Conservation (phyloP, 352 stramenopile species). For the Pythium pectinolyticum region DNA sequence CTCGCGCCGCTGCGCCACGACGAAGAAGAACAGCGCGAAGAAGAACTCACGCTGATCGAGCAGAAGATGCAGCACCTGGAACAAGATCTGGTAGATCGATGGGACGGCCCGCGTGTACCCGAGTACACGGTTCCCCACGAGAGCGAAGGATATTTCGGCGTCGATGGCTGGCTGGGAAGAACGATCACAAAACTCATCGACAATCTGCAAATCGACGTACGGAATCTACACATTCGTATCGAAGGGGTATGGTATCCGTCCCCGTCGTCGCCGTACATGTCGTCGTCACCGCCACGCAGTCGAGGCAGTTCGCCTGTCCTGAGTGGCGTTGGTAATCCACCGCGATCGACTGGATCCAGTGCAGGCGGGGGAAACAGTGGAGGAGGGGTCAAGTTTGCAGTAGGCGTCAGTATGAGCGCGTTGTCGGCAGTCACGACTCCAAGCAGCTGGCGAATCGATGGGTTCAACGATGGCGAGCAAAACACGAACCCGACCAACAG, state of each 20-base stretch:
- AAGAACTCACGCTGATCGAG: conserved; percentile 55
- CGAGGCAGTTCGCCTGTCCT: conserved; percentile 24
- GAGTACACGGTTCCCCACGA: conserved; percentile 69
- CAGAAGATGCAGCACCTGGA: conserved; percentile 73
- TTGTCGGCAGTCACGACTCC: conserved; percentile 86
- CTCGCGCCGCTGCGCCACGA: conserved; percentile 71
- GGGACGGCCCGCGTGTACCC: conserved; percentile 64
- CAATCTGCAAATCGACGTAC: conserved; percentile 87
- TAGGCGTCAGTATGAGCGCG: conserved; percentile 74
- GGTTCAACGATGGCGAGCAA: conserved; percentile 53
- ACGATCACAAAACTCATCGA: conserved; percentile 91
- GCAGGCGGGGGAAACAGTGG: not conserved
- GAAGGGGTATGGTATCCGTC: conserved; percentile 72
- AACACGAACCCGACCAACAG: conserved; percentile 31
- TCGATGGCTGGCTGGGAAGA: conserved; percentile 84
- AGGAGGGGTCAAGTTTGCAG: conserved; percentile 61
- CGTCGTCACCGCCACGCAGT: conserved; percentile 28
- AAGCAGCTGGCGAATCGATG: conserved; percentile 80
- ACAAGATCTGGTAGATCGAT: conserved; percentile 80
- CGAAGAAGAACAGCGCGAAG: conserved; percentile 61
- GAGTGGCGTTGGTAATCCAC: conserved; percentile 9
- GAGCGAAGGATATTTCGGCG: conserved; percentile 87
- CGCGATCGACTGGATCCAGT: not conserved
- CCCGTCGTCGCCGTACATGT: conserved; percentile 24
- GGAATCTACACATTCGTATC: conserved; percentile 86